phyloP scores from a whole-genome alignment of 305 asterid genomes.

The Ruellia speciosa region DNA sequence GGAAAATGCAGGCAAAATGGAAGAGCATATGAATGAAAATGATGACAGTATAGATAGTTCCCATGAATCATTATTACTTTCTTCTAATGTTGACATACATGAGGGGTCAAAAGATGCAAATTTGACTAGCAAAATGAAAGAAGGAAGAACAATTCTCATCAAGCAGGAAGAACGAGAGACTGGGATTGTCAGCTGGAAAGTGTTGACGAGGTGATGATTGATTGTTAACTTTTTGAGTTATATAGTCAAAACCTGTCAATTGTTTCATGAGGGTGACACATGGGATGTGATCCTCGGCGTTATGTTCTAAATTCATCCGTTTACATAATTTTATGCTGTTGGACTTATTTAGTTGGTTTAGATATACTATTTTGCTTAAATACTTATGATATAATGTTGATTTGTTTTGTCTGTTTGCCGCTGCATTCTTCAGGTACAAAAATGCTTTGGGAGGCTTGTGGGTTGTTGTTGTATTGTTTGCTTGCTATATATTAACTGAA shows the following conservation, averaged over 20 bases:
- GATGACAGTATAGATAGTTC: slow-evolving; percentile 29
- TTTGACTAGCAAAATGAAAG: slow-evolving; percentile 37
- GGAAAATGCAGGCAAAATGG: slow-evolving; percentile 94
- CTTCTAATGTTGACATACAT: slow-evolving; percentile 23
- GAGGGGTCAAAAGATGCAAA: slow-evolving; percentile 39
- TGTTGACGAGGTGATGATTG: slow-evolving; percentile 54
- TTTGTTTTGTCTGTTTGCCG: slow-evolving; percentile 18
- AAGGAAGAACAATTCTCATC: slow-evolving; percentile 68
- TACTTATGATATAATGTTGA: slow-evolving; percentile 13
- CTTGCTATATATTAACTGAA: slow-evolving; percentile 45
- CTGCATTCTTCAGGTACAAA: slow-evolving; percentile 40
- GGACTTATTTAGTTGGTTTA: slow-evolving; percentile 6
- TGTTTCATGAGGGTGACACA: neutral
- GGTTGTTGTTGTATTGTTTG: slow-evolving; percentile 43
- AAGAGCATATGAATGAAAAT: slow-evolving; percentile 46
- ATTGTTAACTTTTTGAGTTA: slow-evolving; percentile 9
- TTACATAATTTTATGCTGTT: neutral
- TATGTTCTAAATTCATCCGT: neutral
- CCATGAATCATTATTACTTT: slow-evolving; percentile 27
- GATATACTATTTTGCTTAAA: slow-evolving; percentile 10
- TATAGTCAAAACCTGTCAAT: neutral
- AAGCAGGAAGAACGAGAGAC: slow-evolving; percentile 96
- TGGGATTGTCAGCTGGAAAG: slow-evolving; percentile 81
- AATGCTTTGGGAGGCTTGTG: slow-evolving; percentile 55
- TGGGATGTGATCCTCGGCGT: neutral